phyloP scores from a whole-genome alignment of 108 stramenopile genomes.

The Mayamaea pseudoterrestris region DNA sequence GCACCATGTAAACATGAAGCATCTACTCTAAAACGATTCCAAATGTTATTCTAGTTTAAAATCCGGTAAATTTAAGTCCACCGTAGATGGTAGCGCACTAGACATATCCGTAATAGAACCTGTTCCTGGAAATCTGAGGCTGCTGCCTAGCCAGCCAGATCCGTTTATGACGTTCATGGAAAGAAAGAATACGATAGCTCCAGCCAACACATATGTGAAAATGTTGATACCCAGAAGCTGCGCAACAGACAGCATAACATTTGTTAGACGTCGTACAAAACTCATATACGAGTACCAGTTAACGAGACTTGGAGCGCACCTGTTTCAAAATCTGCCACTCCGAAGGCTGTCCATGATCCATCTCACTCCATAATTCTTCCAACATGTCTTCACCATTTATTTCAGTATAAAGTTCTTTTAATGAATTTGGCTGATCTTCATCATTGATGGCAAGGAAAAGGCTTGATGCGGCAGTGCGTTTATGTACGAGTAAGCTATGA shows the following conservation, averaged over 20 bases:
- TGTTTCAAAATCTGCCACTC: conserved; percentile 45
- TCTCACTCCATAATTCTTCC: conserved; percentile 31
- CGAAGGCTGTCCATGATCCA: conserved; percentile 41
- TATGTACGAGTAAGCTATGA: neutral
- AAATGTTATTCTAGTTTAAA: conserved; percentile 24
- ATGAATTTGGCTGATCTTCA: neutral
- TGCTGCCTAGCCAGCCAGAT: conserved; percentile 71
- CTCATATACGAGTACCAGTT: no score
- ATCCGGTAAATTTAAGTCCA: conserved; percentile 46
- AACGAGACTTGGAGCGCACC: no score
- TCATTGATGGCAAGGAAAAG: neutral
- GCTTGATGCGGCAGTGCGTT: neutral
- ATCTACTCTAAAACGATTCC: no score
- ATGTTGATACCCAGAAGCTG: conserved; percentile 57
- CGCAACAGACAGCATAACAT: no score
- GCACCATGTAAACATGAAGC: no score
- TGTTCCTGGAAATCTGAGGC: conserved; percentile 45
- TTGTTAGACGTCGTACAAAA: no score
- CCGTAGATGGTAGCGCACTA: conserved; percentile 38
- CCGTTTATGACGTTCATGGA: conserved; percentile 48
- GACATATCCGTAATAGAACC: conserved; percentile 53
- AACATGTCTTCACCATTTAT: neutral
- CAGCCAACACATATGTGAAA: conserved; percentile 64
- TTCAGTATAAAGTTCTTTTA: neutral
- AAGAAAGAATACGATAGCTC: conserved; percentile 44